Conservation (phyloP, 2,329 filamentous ascomycete species). For the Colletotrichum horii region DNA sequence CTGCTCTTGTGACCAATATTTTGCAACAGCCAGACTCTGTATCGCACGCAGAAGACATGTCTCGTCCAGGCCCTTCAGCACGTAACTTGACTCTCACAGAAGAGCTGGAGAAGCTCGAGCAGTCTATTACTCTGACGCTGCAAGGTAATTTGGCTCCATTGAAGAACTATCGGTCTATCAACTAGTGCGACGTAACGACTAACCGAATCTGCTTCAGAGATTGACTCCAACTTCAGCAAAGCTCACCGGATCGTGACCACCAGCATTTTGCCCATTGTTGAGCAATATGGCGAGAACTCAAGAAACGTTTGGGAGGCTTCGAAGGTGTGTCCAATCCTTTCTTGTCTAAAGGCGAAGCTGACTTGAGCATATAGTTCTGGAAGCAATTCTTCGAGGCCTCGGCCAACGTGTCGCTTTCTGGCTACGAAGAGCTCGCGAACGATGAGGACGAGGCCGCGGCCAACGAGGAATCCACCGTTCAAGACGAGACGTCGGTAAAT, state of each 20-base stretch:
- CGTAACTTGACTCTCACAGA: constrained; percentile 82
- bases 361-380: constrained; percentile 77
- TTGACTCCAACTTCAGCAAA: constrained; percentile 97
- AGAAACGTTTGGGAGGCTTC: constrained; percentile 95
- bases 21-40: neutral
- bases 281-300: constrained; percentile 94
- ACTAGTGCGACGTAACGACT: neutral
- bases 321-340: constrained; percentile 64
- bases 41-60: constrained; percentile 44
- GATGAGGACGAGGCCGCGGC: constrained; percentile 60
- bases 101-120: constrained; percentile 93
- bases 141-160: constrained; percentile 65
- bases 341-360: constrained; percentile 7
- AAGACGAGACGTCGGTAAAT: constrained; percentile 52
- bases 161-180: neutral
- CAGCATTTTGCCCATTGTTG: constrained; percentile 90
- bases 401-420: constrained; percentile 93
- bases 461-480: constrained; percentile 59
- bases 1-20: neutral
- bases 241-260: constrained; percentile 95
- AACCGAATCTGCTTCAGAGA: constrained; percentile 65
- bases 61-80: constrained; percentile 51
- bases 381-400: constrained; percentile 99
- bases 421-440: constrained; percentile 84
- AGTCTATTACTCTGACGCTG: constrained; percentile 93